Base-by-base conservation (phyloP, 1,284 basidiomycete genomes). In the Tranzscheliella williamsii region DNA sequence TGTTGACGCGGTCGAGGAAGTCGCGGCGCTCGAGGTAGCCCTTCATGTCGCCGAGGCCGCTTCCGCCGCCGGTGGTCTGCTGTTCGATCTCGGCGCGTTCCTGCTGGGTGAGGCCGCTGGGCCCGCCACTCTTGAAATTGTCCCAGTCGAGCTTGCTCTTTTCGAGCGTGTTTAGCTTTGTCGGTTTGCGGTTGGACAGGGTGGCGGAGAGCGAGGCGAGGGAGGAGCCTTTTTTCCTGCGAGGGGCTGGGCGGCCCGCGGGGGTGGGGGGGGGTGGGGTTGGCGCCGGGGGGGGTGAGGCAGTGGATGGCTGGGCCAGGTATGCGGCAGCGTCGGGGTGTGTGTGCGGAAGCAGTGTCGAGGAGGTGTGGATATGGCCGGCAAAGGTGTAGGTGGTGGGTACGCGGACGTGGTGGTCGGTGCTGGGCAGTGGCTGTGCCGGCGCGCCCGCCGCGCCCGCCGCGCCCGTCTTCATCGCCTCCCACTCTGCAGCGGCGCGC, bases 81-180 rank as follows among this genome's bases (percentile, higher is more conserved):
- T 65, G 47, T 20, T 77, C 75, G 17, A 77, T 60, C 47, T 76
- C 72, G 31, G 70, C 72, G 13, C 58, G 46, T 36, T 77, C 75
- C 11, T 54, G 54, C 18, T 60, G 52, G 3, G 60, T 62, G 33
- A 75, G 37, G 9, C 20, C 11, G 18, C 15, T 17, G 32, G 32
- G 8, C 4, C 42, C 45, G 24, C 39, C 23, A 27, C 18, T 24
- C 45, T 67, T 61, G 46, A 38, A 55, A 8, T 20, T n/a, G 24
- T 56, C 56, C 75, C 75, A 77, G 37, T 77, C 75, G 35, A 75
- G 43, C 44, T 77, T 77, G 43, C 51, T 58, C 38, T 76, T 76
- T 45, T 77, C 75, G 15, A 77, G 54, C 26, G 75, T 77, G 45
- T 75, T 77, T 36, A 77, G 49, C 58, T 76, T 77, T 48, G 50